Evolutionary conservation across 805 yeast genomes (phyloP), one percentile per base, ranked within the genome.

Genomic region (Candida piceae): DNA sequence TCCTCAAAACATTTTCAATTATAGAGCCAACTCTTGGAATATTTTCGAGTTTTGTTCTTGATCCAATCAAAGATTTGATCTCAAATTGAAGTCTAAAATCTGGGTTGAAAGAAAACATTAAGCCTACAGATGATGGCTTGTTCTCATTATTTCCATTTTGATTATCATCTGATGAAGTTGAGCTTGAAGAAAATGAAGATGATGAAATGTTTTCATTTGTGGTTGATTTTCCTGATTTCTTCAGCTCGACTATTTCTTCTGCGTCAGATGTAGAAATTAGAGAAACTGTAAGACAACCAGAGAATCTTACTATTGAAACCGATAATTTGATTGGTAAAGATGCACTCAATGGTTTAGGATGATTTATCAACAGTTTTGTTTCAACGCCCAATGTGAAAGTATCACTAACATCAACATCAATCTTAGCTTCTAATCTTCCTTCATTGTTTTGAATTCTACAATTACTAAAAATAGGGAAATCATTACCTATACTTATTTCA

Each of bases 381-480:
- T 87, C 90, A 4, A 88, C 76, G 0, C 94, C 96, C 20, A 89
- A 64, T 0, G 96, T 85, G 25, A 89, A 63, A 5, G 95, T 81
- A 53, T 89, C 97, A 11, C 89, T 77, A 32, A 89, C 67, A 56
- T 87, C 95, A 23, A 89, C 94, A 58, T 89, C 96, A 22, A 89
- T 88, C 48, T 84, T 85, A 1, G 95, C 96, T 55, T 88, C 95
- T 30, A 76, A 53, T 29, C 80, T 62, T 13, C 78, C 66, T 61
- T 72, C 59, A 25, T 67, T 67, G 35, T 53, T 53, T 44, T 70
- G 70, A 26, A 93, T 84, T 34, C 95, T 72, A 60, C 98, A 93
- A 54, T 93, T 93, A 39, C 95, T 84, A 56, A 93, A 85, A 35
- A 93, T 85, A 3, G 98, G 98, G 56, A 81, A 93, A 59, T 89